phyloP scores from a whole-genome alignment of 1,284 basidiomycete genomes.

The Porogramme epimiltina region DNA sequence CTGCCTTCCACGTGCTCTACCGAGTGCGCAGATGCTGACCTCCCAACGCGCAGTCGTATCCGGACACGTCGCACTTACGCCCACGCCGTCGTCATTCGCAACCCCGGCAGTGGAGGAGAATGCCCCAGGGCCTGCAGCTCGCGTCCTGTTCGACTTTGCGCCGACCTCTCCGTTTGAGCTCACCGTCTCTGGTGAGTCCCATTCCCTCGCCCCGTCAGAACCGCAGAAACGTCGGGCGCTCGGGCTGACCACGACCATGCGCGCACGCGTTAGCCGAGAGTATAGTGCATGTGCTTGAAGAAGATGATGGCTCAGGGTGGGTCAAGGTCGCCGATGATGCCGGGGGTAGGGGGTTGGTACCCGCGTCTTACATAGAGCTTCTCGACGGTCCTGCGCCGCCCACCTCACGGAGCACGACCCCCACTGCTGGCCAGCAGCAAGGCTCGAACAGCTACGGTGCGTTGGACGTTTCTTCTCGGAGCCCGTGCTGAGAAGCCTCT shows the following conservation, averaged over 20 bases:
- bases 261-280: slow-evolving; percentile 51
- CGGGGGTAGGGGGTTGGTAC: slow-evolving; percentile 72
- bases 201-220: neutral
- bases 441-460: slow-evolving; percentile 50
- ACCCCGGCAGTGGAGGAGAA: slow-evolving; percentile 33
- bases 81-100: slow-evolving; percentile 59
- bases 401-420: slow-evolving; percentile 5
- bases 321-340: slow-evolving; percentile 67
- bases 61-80: slow-evolving; percentile 26
- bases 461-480: neutral
- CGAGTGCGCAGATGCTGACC: neutral
- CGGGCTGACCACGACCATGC: slow-evolving; percentile 8
- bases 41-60: slow-evolving; percentile 8
- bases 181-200: slow-evolving; percentile 52
- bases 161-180: slow-evolving; percentile 79
- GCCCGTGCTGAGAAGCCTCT: too few relatives aligned
- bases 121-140: slow-evolving; percentile 42
- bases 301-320: slow-evolving; percentile 85
- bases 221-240: too few relatives aligned
- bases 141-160: slow-evolving; percentile 69
- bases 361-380: slow-evolving; percentile 71
- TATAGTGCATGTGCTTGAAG: slow-evolving; percentile 63
- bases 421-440: slow-evolving; percentile 22
- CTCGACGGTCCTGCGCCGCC: slow-evolving; percentile 27
- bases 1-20: neutral